Evolutionary conservation across 495 filamentous ascomycete species (phyloP).

Genomic region (Cryomyces minteri): DNA sequence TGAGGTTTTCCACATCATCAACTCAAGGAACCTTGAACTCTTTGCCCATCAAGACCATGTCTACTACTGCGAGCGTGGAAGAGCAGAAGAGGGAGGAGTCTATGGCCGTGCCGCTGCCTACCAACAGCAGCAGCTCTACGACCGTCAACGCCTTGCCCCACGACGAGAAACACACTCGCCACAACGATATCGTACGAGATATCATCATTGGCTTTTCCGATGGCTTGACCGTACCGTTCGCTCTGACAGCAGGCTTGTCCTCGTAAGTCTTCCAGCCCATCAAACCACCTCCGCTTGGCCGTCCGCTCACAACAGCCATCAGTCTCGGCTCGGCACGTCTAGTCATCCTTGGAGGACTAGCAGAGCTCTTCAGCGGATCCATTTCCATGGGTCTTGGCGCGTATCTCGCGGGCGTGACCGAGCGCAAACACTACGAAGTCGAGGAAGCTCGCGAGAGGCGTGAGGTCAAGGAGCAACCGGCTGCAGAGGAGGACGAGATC

Average conservation of each 20-base stretch:
- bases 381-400: conserved; percentile 57
- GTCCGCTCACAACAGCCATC: too few species aligned
- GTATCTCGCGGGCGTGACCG: conserved; percentile 32
- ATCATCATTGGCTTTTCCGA: conserved; percentile 31
- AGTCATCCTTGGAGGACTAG: conserved; percentile 51
- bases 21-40: too few species aligned
- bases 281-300: too few species aligned
- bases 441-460: conserved; percentile 25
- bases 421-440: conserved; percentile 26
- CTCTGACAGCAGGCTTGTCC: conserved; percentile 31
- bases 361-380: conserved; percentile 46
- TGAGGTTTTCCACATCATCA: too few species aligned
- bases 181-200: neutral
- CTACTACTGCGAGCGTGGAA: too few species aligned
- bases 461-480: conserved; percentile 22
- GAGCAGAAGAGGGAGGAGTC: too few species aligned
- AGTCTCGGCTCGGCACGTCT: conserved; percentile 35
- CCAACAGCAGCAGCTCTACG: too few species aligned
- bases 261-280: neutral
- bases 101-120: too few species aligned
- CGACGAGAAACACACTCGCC: too few species aligned
- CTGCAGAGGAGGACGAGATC: conserved; percentile 15
- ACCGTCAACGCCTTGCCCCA: too few species aligned
- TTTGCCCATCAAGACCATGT: too few species aligned
- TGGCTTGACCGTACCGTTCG: conserved; percentile 42